These are phyloP conservation scores for Citrus sp. DNA, from an alignment of 345 rosid genomes.

Conservation along the genomic window DNA sequence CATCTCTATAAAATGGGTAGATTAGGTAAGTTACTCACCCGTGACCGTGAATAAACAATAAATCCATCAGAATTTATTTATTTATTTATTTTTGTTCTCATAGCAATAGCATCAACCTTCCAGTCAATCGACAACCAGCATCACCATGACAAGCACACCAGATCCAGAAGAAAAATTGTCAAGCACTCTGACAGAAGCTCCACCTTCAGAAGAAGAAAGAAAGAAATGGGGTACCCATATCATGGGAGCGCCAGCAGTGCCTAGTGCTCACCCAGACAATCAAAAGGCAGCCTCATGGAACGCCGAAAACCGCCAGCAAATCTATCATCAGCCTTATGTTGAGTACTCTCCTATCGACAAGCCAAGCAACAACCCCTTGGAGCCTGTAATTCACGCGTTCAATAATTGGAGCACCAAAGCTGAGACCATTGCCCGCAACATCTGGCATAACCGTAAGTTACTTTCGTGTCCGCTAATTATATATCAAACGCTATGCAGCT, in stretches of 20 bases:
- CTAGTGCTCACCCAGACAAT: conserved; percentile 80
- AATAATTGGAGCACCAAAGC: conserved; percentile 74
- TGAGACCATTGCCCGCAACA: conserved; percentile 73
- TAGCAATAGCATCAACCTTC: background rate
- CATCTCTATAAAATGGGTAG: no score
- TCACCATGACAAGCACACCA: conserved; percentile 17
- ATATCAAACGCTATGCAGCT: no score
- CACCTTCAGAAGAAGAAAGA: conserved; percentile 34
- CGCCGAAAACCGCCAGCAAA: conserved; percentile 52
- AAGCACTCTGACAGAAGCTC: background rate
- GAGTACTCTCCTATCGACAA: conserved; percentile 59
- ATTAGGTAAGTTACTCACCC: background rate
- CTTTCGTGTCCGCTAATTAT: background rate
- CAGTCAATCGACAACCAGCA: conserved; percentile 7
- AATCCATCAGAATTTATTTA: background rate
- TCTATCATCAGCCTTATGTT: conserved; percentile 62
- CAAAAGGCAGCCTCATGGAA: conserved; percentile 79
- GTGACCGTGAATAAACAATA: background rate
- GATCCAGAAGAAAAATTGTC: conserved; percentile 2
- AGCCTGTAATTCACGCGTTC: conserved; percentile 68
- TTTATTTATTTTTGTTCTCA: no score
- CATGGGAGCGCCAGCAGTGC: conserved; percentile 83
- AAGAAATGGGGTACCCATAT: conserved; percentile 80
- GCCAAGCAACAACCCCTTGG: conserved; percentile 52
- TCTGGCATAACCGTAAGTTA: conserved; percentile 78